phyloP scores from a whole-genome alignment of 2,329 filamentous ascomycete species.

The Sporothrix pseudoabietina region DNA sequence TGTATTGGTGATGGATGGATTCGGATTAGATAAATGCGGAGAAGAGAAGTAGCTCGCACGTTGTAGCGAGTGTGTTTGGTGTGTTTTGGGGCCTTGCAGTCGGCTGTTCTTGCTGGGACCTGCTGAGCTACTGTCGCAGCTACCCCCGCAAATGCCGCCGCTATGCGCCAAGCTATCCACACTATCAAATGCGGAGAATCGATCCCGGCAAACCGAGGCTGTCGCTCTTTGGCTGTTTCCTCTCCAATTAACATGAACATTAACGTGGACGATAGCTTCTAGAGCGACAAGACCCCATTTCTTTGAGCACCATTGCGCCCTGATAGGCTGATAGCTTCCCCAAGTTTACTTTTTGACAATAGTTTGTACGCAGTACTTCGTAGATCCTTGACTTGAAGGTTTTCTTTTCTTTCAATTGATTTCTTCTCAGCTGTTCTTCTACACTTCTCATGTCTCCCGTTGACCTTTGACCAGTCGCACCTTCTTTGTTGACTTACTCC shows the following conservation, averaged over 20 bases:
- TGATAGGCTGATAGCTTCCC: slow-evolving; percentile 21
- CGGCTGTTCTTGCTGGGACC: too few species aligned
- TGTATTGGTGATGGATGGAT: background rate
- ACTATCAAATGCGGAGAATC: slow-evolving; percentile 9
- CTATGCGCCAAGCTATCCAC: slow-evolving; percentile 17
- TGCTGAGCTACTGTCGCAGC: too few species aligned
- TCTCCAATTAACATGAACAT: too few species aligned
- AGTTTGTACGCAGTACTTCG: background rate
- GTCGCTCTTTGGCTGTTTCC: background rate
- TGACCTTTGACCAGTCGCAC: slow-evolving; percentile 6
- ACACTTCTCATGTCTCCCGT: background rate
- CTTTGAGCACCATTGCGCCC: background rate
- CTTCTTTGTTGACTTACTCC: background rate
- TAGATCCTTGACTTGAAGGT: background rate
- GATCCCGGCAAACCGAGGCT: slow-evolving; percentile 16
- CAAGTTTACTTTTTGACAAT: background rate
- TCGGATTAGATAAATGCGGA: background rate
- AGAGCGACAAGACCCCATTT: background rate
- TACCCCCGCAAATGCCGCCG: background rate
- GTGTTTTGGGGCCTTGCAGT: background rate
- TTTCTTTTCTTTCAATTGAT: background rate
- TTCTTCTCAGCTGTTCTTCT: background rate
- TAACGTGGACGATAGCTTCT: slow-evolving; percentile 16
- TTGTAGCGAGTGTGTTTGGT: background rate
- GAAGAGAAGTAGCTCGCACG: background rate